Conservation (phyloP, 495 filamentous ascomycete genomes). For the Aspergillus wentii region DNA sequence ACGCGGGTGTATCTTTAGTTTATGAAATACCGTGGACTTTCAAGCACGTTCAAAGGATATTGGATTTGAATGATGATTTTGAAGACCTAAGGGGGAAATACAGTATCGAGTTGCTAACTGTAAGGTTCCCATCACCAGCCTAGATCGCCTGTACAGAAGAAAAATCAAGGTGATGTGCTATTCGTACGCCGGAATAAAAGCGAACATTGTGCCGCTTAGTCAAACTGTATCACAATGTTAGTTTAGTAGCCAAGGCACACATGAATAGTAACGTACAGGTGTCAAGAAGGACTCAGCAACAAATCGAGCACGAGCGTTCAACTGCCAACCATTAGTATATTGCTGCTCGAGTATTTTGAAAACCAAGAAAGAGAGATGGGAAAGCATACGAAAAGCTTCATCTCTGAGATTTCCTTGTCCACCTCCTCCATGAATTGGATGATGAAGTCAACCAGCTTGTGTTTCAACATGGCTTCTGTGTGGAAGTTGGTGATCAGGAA, state of each 20-base stretch:
- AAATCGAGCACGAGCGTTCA: slow-evolving; percentile 96
- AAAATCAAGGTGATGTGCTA: slow-evolving; percentile 10
- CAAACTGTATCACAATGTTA: slow-evolving; percentile 27
- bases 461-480: slow-evolving; percentile 95
- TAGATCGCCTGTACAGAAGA: slow-evolving; percentile 13
- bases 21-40: no score
- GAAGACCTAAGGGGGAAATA: slow-evolving; percentile 11
- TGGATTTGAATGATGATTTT: no score
- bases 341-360: slow-evolving; percentile 10
- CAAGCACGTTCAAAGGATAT: no score
- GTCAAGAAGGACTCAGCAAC: slow-evolving; percentile 97
- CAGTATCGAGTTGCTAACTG: slow-evolving; percentile 5
- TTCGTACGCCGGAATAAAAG: slow-evolving; percentile 12
- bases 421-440: slow-evolving; percentile 99
- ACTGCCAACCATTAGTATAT: slow-evolving; percentile 45
- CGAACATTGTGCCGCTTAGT: slow-evolving; percentile 26
- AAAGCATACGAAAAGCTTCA: slow-evolving; percentile 93
- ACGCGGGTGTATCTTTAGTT: no score
- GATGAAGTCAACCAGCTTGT: slow-evolving; percentile 97
- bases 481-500: slow-evolving; percentile 99
- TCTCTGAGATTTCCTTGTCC: slow-evolving; percentile 98
- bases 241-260: slow-evolving; percentile 1
- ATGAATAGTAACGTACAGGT: slow-evolving; percentile 57
- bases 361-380: slow-evolving; percentile 1
- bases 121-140: slow-evolving; percentile 15